A percentile compares a stretch with the other conserved stretches of the same genome.
phyloP scores from a whole-genome alignment of 768 basidiomycete genomes.

The Serendipita vermifera region DNA sequence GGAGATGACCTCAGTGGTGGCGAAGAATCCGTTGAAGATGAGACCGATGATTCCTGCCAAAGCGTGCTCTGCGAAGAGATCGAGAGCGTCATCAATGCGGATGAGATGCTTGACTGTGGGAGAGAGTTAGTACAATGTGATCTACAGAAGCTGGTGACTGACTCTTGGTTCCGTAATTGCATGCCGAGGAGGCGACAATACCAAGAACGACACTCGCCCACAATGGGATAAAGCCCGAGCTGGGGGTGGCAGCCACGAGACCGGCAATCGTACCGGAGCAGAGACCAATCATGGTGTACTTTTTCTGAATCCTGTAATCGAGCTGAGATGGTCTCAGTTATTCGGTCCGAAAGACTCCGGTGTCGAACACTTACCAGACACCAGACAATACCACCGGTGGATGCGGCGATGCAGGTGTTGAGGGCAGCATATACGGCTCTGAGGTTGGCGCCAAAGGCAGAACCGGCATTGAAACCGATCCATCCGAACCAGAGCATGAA shows the following conservation, averaged over 20 bases:
- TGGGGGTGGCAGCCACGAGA: constrained; percentile 78
- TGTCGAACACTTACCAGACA: constrained; percentile 22
- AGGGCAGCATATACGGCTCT: constrained; percentile 74
- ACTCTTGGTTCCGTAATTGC: constrained; percentile 80
- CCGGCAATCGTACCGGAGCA: constrained; percentile 86
- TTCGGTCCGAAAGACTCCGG: neutral
- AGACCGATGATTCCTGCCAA: constrained; percentile 72
- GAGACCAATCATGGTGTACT: constrained; percentile 84
- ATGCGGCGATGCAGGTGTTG: constrained; percentile 81
- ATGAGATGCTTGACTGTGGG: constrained; percentile 51
- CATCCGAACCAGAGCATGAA: constrained; percentile 76
- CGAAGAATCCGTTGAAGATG: constrained; percentile 62
- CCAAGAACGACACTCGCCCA: constrained; percentile 72
- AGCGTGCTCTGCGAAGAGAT: constrained; percentile 86
- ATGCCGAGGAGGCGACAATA: constrained; percentile 51
- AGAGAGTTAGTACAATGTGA: constrained; percentile 7
- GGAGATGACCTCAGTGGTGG: constrained; percentile 44
- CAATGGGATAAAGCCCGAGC: constrained; percentile 65
- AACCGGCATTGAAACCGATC: constrained; percentile 84
- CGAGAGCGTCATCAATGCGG: constrained; percentile 74
- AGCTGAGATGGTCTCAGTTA: neutral
- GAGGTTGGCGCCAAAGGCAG: constrained; percentile 76
- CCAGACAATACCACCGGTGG: constrained; percentile 68
- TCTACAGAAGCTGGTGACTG: constrained; percentile 20
- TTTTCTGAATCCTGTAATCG: constrained; percentile 66